Evolutionary conservation across 2,329 filamentous ascomycete genomes (phyloP).

Genomic region (Didymellaceae sp.): DNA sequence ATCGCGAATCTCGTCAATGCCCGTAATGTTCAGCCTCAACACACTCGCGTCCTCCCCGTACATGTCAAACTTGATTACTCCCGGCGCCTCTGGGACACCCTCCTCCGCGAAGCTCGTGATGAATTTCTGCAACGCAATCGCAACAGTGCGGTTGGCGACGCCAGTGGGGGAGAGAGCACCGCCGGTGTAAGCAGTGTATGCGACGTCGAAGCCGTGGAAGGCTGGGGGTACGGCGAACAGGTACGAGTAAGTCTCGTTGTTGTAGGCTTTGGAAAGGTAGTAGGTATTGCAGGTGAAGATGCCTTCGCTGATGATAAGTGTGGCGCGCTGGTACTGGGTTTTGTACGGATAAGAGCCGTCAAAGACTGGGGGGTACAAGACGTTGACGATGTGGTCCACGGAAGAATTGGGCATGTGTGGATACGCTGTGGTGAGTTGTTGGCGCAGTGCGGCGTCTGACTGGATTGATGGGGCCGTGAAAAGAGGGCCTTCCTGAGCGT

Average conservation of each 20-base stretch:
- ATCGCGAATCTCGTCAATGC: constrained; percentile 54
- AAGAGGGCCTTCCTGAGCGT: constrained; percentile 53
- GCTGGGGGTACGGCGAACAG: constrained; percentile 61
- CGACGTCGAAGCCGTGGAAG: constrained; percentile 60
- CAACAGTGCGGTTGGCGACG: constrained; percentile 46
- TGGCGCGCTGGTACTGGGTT: constrained; percentile 52
- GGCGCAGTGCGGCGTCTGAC: constrained; percentile 38
- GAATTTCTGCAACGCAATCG: constrained; percentile 55
- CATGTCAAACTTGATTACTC: constrained; percentile 54
- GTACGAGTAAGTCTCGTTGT: constrained; percentile 59
- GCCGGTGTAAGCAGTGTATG: constrained; percentile 61
- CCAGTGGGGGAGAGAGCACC: constrained; percentile 21
- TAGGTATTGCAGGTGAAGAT: constrained; percentile 61
- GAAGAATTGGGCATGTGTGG: constrained; percentile 39
- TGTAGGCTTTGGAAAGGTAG: constrained; percentile 56
- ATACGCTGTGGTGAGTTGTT: constrained; percentile 33
- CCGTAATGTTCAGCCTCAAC: constrained; percentile 52
- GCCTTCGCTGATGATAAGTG: constrained; percentile 53
- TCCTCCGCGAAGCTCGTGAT: constrained; percentile 53
- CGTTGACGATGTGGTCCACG: constrained; percentile 52
- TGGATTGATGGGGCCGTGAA: constrained; percentile 52
- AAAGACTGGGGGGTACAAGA: constrained; percentile 59
- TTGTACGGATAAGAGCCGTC: constrained; percentile 57
- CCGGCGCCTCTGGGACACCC: constrained; percentile 48
- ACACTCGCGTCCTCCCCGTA: constrained; percentile 55